Evolutionary conservation across 768 basidiomycete genomes (phyloP), one percentile per base, ranked within the genome.

Genomic region (Lactarius indigo): DNA sequence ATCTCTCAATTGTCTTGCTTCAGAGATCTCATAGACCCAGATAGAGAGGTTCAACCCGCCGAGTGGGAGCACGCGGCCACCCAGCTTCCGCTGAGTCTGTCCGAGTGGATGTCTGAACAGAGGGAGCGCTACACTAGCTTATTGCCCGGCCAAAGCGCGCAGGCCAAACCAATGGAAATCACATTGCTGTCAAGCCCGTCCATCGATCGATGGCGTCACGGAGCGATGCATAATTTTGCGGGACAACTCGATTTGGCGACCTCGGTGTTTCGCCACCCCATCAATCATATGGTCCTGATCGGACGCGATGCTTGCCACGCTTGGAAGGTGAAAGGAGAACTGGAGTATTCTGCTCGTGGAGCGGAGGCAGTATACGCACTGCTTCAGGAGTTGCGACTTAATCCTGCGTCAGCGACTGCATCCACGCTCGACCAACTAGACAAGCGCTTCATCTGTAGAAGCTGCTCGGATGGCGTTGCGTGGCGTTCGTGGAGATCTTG

Each of bases 261-360:
- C 1, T 69, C 69, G 0, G 66, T 69, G 30, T 69, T 68, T 60
- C 26, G 44, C 35, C 33, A 56, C 31, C 1, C 35, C 9, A n/a
- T 5, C 26, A 60, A 20, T n/a, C 15, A 50, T 12, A 47, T 30
- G 9, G 31, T 64, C 58, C 23, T 57, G 23, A 61, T 64, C n/a
- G 69, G 69, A 57, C 69, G 69, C 23, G 69, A 69, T 33, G 20
- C 31, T n/a, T 69, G 66, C 56, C 52, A 69, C 7, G 62, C 69
- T 17, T 69, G 66, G 69, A 68, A 64, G 52, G n/a, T 44, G 23
- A 20, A 42, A 7, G 50, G 37, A n/a, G 35, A 35, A 62, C 52
- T 59, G 9, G 26, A 31, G 42, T 67, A 37, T 44, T 33, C 13
- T 20, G 23, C 54, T 31, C 57, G 60, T 6, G 68, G 68, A 28